These are phyloP conservation scores for Lathyrus sativus DNA, from an alignment of 306 rosid species.

Conservation along the genomic window DNA sequence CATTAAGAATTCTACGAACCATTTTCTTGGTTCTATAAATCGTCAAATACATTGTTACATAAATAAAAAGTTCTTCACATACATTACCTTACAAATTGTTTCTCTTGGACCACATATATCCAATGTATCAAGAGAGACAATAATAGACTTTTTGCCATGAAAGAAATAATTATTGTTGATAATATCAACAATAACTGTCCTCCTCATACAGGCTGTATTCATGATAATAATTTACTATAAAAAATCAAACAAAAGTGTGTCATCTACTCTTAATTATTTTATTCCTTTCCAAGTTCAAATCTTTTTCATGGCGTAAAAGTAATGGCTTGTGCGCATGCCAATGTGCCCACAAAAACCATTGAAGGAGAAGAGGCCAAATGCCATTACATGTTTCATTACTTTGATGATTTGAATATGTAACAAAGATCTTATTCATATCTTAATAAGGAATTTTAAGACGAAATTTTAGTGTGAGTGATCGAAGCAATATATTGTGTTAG, in stretches of 20 bases:
- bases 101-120: constrained; percentile 33
- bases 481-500: constrained; percentile 19
- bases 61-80: not conserved
- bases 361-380: constrained; percentile 42
- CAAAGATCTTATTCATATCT: constrained; percentile 35
- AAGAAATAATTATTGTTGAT: constrained; percentile 13
- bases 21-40: constrained; percentile 38
- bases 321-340: constrained; percentile 44
- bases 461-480: not conserved
- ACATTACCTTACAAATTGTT: constrained; percentile 19
- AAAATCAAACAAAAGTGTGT: constrained; percentile 21
- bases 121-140: constrained; percentile 36
- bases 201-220: constrained; percentile 35
- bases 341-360: constrained; percentile 38
- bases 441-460: not conserved
- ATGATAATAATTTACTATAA: not conserved
- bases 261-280: constrained; percentile 10
- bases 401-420: constrained; percentile 8
- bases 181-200: constrained; percentile 1
- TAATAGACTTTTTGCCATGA: constrained; percentile 24
- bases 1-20: constrained; percentile 19
- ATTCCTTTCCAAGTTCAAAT: not conserved
- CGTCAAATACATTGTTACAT: not conserved
- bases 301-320: constrained; percentile 27
- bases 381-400: not conserved